phyloP scores from a whole-genome alignment of 2,329 filamentous ascomycete genomes.

The Colletotrichum phormii region DNA sequence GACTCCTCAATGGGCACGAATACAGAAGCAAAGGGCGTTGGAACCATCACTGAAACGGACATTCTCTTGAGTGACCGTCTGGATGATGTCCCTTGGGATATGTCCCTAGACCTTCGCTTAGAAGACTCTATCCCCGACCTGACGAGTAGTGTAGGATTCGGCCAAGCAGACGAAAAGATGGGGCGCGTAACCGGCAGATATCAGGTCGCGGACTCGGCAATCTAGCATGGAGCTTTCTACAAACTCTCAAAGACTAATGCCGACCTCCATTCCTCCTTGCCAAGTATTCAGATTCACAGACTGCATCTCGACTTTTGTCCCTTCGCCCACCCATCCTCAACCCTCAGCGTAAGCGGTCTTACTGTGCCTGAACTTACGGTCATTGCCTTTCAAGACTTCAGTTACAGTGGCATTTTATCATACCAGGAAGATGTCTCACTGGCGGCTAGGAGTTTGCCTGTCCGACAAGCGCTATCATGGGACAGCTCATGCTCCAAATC shows the following conservation, averaged over 20 bases:
- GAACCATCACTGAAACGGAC: no score
- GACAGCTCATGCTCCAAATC: not conserved
- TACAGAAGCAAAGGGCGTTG: not conserved
- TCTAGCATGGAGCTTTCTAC: not conserved
- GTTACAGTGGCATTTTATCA: not conserved
- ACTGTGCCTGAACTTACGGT: not conserved
- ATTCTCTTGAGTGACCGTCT: not conserved
- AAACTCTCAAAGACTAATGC: constrained; percentile 40
- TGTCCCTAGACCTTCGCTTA: not conserved
- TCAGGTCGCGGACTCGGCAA: not conserved
- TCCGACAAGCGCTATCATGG: not conserved
- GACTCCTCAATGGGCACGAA: not conserved
- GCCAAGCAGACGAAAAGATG: no score
- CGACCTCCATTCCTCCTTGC: constrained; percentile 35
- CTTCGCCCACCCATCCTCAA: not conserved
- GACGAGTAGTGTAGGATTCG: not conserved
- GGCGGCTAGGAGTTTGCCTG: no score
- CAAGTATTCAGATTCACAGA: not conserved
- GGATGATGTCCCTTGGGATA: not conserved
- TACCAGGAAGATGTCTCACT: not conserved
- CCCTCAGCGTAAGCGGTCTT: not conserved
- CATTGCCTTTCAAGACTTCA: constrained; percentile 2
- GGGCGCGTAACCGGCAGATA: not conserved
- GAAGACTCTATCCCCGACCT: not conserved
- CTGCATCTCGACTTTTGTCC: constrained; percentile 2